Evolutionary conservation across 176 grass and related monocot genomes (phyloP), one percentile per base, ranked within the genome.

Genomic region (Tillandsia fasciculata): DNA sequence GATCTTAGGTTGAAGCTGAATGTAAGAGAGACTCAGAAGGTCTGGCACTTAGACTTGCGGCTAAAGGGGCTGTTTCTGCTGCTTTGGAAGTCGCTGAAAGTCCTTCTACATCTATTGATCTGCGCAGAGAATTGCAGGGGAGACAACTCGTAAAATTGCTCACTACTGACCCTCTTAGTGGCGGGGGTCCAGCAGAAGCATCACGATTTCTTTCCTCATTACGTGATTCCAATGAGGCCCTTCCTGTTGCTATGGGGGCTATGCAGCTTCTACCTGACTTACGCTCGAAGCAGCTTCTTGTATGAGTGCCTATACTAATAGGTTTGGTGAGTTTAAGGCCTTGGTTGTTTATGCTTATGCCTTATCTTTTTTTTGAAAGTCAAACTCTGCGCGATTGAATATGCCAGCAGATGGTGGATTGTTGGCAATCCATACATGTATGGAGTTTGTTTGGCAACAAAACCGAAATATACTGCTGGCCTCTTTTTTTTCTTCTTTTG

Each of bases 211-310:
- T 97, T 18, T 97, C 93, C 52, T 87, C 88, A 56, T 89, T 97
- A 77, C 82, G 79, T 74, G 89, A 97, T 76, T 92, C 93, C 53
- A 87, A 97, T 87, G 93, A 97, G 23, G 93, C 93, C 20, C 86
- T 97, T 81, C 93, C 93, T 81, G 93, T 92, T 75, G 93, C 93
- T 57, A 83, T 92, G 85, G 93, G 89, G 54, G 93, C 93, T 59
- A 97, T 97, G 93, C 87, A 89, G 70, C 72, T 92, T 57, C 71
- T 96, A 76, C 89, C 93, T 77, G 93, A 97, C 51, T 69, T 97
- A 70, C 89, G 93, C 64, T 97, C 93, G 69, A 97, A 97, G 64
- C 93, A 97, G 73, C 93, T 97, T 76, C 86, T 97, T 72, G 93
- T 97, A 91, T 80, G 86, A 80, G 48, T 42, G 33, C 33, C 3